These are phyloP conservation scores for Erysimum pusillum DNA, from an alignment of 441 rosid genomes.

Conservation along the genomic window DNA sequence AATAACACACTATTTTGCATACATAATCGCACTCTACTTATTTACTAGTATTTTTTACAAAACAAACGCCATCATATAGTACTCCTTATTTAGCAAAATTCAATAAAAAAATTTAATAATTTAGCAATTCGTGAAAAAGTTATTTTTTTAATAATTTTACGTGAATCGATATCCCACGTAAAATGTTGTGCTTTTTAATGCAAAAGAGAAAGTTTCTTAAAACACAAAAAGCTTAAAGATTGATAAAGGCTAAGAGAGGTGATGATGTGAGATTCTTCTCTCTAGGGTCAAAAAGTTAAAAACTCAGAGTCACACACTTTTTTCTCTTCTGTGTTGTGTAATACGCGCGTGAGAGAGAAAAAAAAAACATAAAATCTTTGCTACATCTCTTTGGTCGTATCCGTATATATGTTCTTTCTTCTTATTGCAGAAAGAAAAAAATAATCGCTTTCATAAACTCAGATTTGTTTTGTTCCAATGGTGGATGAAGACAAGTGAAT, in stretches of 20 bases:
- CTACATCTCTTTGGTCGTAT: conserved; percentile 50
- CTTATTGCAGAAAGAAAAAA: conserved; percentile 44
- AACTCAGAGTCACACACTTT: conserved; percentile 10
- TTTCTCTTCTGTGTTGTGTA: conserved; percentile 24
- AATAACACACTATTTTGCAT: no score
- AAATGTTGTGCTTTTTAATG: conserved; percentile 61
- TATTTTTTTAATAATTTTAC: not conserved
- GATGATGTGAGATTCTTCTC: conserved; percentile 45
- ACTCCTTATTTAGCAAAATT: not conserved
- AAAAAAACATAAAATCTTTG: conserved; percentile 46
- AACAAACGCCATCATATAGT: not conserved
- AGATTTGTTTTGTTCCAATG: conserved; percentile 45
- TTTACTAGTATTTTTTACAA: no score
- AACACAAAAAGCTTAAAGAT: conserved; percentile 43
- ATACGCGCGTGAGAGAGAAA: conserved; percentile 38
- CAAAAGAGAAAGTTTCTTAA: conserved; percentile 40
- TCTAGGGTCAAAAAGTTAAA: conserved; percentile 43
- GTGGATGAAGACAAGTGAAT: conserved; percentile 53
- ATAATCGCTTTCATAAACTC: conserved; percentile 51
- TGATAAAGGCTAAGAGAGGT: conserved; percentile 48
- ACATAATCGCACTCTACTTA: no score
- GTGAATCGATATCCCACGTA: conserved; percentile 58
- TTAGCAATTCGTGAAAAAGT: not conserved
- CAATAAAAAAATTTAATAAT: not conserved
- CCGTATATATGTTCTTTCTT: conserved; percentile 49